Percentiles rank a stretch among this genome's conserved stretches.
phyloP scores from a whole-genome alignment of 2,329 filamentous ascomycete genomes.

The Fusarium chlamydosporum region DNA sequence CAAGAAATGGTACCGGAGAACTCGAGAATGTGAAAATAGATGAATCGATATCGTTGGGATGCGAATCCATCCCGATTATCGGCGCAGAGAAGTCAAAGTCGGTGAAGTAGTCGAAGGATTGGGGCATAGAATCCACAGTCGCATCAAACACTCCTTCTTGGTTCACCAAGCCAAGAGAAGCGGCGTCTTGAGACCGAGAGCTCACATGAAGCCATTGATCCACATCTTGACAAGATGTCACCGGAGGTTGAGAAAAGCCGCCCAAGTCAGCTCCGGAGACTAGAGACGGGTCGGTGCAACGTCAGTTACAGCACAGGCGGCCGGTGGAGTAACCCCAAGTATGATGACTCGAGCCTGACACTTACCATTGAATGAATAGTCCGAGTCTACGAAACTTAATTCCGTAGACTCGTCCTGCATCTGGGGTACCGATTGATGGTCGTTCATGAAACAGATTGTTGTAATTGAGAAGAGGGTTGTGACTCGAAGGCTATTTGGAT shows the following conservation, averaged over 20 bases:
- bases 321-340: conserved; percentile 24
- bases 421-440: conserved; percentile 4
- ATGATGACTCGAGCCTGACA: conserved; percentile 31
- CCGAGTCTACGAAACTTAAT: conserved; percentile 36
- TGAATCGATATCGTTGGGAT: background rate
- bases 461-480: conserved; percentile 8
- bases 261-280: conserved; percentile 24
- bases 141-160: conserved; percentile 8
- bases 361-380: conserved; percentile 32
- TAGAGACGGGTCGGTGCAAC: conserved; percentile 17
- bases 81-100: background rate
- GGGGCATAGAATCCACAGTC: background rate
- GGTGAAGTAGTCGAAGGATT: background rate
- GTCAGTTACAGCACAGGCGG: conserved; percentile 12
- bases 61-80: conserved; percentile 9
- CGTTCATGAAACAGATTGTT: conserved; percentile 29
- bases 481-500: background rate
- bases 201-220: conserved; percentile 14
- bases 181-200: background rate
- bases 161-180: conserved; percentile 17
- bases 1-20: background rate
- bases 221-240: conserved; percentile 22
- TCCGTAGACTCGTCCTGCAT: conserved; percentile 36
- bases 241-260: background rate
- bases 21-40: background rate